Evolutionary conservation across 2,329 filamentous ascomycete species (phyloP).

Genomic region (Beauveria pseudobassiana): DNA sequence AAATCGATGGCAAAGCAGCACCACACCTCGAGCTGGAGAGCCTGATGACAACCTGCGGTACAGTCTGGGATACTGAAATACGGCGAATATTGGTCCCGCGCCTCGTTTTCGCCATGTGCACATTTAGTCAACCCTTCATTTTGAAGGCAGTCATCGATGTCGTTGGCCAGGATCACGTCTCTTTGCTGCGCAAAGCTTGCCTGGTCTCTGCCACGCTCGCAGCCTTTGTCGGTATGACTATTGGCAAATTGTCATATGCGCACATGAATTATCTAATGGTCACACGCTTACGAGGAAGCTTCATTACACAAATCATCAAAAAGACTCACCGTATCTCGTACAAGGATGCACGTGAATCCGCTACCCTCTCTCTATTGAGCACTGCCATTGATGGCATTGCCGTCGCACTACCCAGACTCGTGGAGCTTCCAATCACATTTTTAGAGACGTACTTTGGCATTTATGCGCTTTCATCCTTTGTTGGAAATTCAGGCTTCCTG

Average conservation of each 20-base stretch:
- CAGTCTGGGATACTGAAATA: not conserved
- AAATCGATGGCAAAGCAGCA: not conserved
- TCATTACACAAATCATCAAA: conserved; percentile 39
- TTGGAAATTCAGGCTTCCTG: not conserved
- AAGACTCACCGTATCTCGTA: conserved; percentile 30
- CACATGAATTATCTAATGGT: conserved; percentile 19
- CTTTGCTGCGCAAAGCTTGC: not conserved
- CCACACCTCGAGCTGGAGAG: not conserved
- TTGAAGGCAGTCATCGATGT: not conserved
- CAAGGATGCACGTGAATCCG: conserved; percentile 21
- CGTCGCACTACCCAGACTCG: not conserved
- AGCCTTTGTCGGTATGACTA: not conserved
- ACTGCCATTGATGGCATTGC: conserved; percentile 6
- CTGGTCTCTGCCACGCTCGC: not conserved
- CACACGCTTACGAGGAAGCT: conserved; percentile 23
- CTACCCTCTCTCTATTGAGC: conserved; percentile 1
- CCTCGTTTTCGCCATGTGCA: conserved; percentile 1
- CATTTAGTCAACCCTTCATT: conserved; percentile 5
- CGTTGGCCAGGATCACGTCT: not conserved
- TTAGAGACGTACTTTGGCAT: conserved; percentile 3
- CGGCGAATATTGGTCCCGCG: not conserved
- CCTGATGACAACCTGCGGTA: not conserved
- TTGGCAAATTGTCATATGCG: not conserved
- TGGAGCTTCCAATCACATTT: not conserved
- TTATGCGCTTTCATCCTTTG: not conserved